Conservation (phyloP, 83 land plant genomes). For the Diphasiastrum complanatum region DNA sequence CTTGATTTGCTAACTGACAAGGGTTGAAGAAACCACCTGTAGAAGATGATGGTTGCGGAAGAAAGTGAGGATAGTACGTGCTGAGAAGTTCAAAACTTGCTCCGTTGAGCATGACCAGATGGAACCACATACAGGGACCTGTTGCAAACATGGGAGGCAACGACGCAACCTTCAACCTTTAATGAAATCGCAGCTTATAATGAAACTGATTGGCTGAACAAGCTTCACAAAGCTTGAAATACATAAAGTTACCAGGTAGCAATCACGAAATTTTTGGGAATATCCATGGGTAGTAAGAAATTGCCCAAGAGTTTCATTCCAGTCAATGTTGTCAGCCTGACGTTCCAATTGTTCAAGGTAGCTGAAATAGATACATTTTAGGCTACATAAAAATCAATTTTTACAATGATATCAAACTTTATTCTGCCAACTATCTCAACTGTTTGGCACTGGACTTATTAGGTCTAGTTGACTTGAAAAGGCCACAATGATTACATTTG, state of each 20-base stretch:
- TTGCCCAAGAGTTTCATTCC: slow-evolving; percentile 54
- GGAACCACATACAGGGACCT: slow-evolving; percentile 92
- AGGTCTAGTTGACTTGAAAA: too few relatives aligned
- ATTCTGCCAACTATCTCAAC: too few relatives aligned
- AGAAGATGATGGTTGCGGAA: slow-evolving; percentile 84
- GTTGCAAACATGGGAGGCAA: neutral
- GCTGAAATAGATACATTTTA: slow-evolving; percentile 26
- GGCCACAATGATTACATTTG: too few relatives aligned
- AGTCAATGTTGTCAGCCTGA: slow-evolving; percentile 42
- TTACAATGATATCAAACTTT: too few relatives aligned
- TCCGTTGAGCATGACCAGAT: slow-evolving; percentile 93
- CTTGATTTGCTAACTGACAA: neutral
- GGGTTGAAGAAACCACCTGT: slow-evolving; percentile 47
- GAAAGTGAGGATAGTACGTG: slow-evolving; percentile 75
- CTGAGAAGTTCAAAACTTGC: slow-evolving; percentile 65
- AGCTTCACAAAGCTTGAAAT: neutral
- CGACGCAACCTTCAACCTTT: neutral
- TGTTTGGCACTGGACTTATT: too few relatives aligned
- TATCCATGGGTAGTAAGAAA: slow-evolving; percentile 68
- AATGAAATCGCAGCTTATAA: neutral
- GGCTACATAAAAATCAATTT: too few relatives aligned
- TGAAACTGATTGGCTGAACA: neutral
- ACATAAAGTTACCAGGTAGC: slow-evolving; percentile 64
- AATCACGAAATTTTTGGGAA: slow-evolving; percentile 63
- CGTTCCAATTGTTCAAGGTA: slow-evolving; percentile 65